Percentiles rank a stretch among this genome's conserved stretches.
Evolutionary conservation across 805 yeast species (phyloP).

Genomic region (Cyberlindnera meyerae): DNA sequence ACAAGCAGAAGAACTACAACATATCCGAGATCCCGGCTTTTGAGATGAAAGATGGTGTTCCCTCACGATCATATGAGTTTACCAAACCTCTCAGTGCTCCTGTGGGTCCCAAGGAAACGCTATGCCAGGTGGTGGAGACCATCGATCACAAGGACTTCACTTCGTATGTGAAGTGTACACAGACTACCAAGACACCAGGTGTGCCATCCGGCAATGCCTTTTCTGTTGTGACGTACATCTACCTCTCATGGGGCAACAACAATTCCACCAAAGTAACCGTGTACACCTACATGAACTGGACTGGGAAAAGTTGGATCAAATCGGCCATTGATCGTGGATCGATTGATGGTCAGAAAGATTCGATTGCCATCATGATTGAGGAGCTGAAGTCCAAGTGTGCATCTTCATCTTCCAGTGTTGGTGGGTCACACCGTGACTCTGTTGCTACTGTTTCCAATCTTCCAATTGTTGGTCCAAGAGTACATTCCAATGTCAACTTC

Average conservation of each 20-base stretch:
- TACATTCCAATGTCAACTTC: slow-evolving; percentile 42
- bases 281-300: slow-evolving; percentile 60
- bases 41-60: slow-evolving; percentile 24
- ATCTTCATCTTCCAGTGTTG: slow-evolving; percentile 15
- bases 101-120: slow-evolving; percentile 75
- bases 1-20: slow-evolving; percentile 60
- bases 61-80: slow-evolving; percentile 49
- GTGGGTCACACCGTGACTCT: slow-evolving; percentile 1
- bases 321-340: slow-evolving; percentile 72
- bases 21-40: slow-evolving; percentile 45
- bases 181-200: slow-evolving; percentile 67
- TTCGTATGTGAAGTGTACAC: slow-evolving; percentile 44
- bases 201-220: slow-evolving; percentile 78
- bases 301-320: slow-evolving; percentile 74
- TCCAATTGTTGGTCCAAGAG: slow-evolving; percentile 32
- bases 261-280: slow-evolving; percentile 50
- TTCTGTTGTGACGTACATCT: slow-evolving; percentile 51
- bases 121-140: slow-evolving; percentile 57
- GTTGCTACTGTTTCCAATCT: slow-evolving; percentile 22
- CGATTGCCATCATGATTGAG: slow-evolving; percentile 42
- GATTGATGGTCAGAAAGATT: slow-evolving; percentile 64
- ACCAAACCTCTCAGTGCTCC: slow-evolving; percentile 61
- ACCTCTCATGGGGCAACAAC: slow-evolving; percentile 57
- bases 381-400: slow-evolving; percentile 30
- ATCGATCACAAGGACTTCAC: slow-evolving; percentile 49